Conservation (phyloP, 2,329 filamentous ascomycete genomes). For the Chrysoporthe puriensis region DNA sequence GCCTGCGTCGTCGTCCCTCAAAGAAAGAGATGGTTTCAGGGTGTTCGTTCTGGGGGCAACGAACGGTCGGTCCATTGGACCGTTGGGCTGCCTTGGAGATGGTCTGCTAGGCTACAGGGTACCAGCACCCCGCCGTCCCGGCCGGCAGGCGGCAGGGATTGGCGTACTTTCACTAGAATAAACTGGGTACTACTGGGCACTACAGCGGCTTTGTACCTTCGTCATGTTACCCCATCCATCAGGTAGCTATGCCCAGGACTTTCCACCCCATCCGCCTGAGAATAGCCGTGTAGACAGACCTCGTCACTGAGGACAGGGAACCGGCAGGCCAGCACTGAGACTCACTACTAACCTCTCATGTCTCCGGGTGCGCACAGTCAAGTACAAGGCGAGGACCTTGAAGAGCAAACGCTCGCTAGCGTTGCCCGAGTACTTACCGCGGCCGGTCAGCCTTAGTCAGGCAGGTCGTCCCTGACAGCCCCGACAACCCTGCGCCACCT, state of each 20-base stretch:
- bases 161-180: neutral
- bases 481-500: neutral
- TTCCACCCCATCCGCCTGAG: no score
- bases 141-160: neutral
- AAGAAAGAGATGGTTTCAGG: neutral
- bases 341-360: no score
- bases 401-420: neutral
- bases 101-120: neutral
- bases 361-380: no score
- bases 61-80: no score
- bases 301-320: no score
- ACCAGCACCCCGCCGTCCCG: constrained; percentile 8
- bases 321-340: no score
- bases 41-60: neutral
- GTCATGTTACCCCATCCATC: neutral
- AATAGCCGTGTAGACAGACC: no score
- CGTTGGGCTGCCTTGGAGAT: no score
- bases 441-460: neutral
- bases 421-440: neutral
- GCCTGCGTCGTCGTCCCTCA: neutral
- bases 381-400: neutral
- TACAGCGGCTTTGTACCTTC: neutral
- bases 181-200: no score
- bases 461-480: neutral
- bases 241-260: neutral